Base-by-base conservation (phyloP, 352 stramenopile species). In the Elongisporangium undulatum region DNA sequence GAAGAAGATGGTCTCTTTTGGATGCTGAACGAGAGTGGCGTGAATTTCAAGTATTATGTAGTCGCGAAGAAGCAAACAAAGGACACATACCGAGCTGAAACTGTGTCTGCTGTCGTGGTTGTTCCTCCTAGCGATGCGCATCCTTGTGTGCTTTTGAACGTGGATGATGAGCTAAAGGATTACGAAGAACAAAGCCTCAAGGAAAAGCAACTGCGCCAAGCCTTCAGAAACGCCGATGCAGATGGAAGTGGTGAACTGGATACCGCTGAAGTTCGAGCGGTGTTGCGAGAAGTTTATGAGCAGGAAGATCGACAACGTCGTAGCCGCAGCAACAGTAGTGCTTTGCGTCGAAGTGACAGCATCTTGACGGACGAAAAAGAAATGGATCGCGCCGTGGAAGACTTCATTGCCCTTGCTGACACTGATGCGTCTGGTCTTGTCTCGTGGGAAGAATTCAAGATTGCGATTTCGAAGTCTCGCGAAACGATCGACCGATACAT, bases 381-480 rank as follows among this genome's bases (percentile, higher is more conserved):
- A 19, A 63, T 94, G 49, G 62, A 85, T 23, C 65, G 66, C 49
- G 56, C 63, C 24, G 84, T 95, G 7, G 72, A 94, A 38, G 84
- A 93, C 24, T 96, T 96, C 45, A 77, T 96, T 52, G 72, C 60
- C 2, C 60, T 94, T 4, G 87, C 85, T 19, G 85, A 94, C 53
- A 92, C 82, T 1, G 85, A 96, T 56, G 70, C 73, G 17, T 94
- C 83, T 13, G 84, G 83, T 5, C 70, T 82, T 59, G 82, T 96
- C 17, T 94, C 85, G 34, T 93, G 84, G 75, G 86, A 95, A 62
- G 85, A 94, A 59, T 96, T 96, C 58, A 92, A 93, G 63, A 67
- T 82, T 23, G 87, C 87, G 7, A 90, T 96, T 66, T 61, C 78
- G 1, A 93, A 93, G 64, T 90, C 80, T 19, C 78, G 84, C 8